Percentiles rank a stretch among this genome's conserved stretches.
Evolutionary conservation across 2,329 filamentous ascomycete species (phyloP).

Genomic region (Cladosporium sp.): DNA sequence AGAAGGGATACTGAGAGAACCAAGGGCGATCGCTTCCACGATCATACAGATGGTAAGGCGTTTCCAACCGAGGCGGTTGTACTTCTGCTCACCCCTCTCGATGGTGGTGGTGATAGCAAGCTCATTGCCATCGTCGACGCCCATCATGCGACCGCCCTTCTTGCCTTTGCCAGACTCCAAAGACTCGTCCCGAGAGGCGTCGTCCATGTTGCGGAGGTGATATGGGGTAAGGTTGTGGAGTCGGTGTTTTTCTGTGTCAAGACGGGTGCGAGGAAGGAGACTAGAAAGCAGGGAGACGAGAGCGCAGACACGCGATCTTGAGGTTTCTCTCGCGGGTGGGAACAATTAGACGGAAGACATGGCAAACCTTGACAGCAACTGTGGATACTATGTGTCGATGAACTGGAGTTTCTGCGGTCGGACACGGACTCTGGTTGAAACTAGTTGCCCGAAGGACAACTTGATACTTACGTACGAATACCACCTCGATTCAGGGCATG

Average conservation of each 20-base stretch:
- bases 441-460: neutral
- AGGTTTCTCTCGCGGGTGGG: neutral
- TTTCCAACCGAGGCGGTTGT: constrained; percentile 47
- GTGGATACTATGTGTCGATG: constrained; percentile 7
- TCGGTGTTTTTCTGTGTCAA: constrained; percentile 6
- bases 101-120: constrained; percentile 36
- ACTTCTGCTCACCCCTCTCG: constrained; percentile 37
- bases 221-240: constrained; percentile 12
- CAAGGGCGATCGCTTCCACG: constrained; percentile 57
- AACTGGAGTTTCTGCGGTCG: constrained; percentile 7
- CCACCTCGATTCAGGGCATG: too few relatives aligned
- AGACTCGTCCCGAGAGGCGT: constrained; percentile 3
- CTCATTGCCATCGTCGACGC: constrained; percentile 3
- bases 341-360: neutral
- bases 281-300: constrained; percentile 12
- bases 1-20: constrained; percentile 54
- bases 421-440: constrained; percentile 11
- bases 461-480: too few relatives aligned
- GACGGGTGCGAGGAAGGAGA: constrained; percentile 5
- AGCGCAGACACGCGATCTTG: constrained; percentile 7
- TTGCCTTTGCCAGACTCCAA: constrained; percentile 3
- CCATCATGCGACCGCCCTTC: constrained; percentile 24
- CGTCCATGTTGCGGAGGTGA: neutral
- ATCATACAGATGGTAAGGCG: constrained; percentile 44
- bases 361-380: constrained; percentile 9